Conservation (phyloP, 2,329 filamentous ascomycete genomes). For the Ceratocystis papillata region DNA sequence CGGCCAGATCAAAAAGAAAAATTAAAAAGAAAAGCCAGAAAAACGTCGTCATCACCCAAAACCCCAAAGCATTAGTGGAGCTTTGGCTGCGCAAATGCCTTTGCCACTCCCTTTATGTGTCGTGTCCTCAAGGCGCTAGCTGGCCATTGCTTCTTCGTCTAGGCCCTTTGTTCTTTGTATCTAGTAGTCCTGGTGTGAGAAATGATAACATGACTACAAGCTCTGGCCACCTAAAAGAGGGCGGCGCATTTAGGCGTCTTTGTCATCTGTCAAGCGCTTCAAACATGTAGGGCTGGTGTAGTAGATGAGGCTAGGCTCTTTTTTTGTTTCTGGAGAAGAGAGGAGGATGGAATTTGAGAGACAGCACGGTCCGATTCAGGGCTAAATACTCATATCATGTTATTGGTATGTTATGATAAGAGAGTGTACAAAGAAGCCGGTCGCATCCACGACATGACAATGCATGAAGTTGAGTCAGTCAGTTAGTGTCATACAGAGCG, state of each 20-base stretch:
- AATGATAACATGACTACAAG: not conserved
- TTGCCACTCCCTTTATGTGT: not conserved
- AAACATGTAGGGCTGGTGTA: not conserved
- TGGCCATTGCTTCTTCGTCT: not conserved
- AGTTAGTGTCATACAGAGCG: not conserved
- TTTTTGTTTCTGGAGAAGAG: not conserved
- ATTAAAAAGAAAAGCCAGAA: not conserved
- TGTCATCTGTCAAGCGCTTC: constrained; percentile 2
- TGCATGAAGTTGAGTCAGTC: not conserved
- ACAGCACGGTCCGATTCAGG: not conserved
- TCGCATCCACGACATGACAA: not conserved
- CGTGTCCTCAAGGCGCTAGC: not conserved
- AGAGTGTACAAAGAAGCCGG: not conserved
- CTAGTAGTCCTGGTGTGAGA: not conserved
- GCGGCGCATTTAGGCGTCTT: not conserved
- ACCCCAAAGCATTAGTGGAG: not conserved
- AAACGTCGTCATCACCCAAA: not conserved
- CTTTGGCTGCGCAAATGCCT: not conserved
- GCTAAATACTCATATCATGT: not conserved
- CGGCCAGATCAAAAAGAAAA: not conserved
- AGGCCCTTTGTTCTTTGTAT: not conserved
- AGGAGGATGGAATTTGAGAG: not conserved
- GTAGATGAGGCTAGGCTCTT: not conserved
- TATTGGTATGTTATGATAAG: not conserved
- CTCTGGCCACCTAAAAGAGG: not conserved